Evolutionary conservation across 2,329 filamentous ascomycete genomes (phyloP).

Genomic region (Colletotrichum ledebouriae): DNA sequence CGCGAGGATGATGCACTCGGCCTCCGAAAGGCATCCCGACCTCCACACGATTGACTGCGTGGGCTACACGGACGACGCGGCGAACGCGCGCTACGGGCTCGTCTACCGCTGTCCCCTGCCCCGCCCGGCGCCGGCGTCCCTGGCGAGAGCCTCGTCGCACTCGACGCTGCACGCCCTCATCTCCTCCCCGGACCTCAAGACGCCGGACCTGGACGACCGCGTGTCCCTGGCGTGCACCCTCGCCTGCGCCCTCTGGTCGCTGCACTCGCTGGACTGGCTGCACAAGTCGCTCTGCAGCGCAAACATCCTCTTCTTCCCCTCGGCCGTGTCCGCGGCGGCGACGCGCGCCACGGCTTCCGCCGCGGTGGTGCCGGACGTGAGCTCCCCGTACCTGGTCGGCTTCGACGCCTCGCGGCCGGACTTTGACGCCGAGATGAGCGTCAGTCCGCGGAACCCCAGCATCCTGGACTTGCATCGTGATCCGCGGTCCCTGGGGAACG

Average conservation of each 20-base stretch:
- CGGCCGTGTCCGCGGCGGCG: constrained; percentile 52
- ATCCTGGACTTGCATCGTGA: constrained; percentile 62
- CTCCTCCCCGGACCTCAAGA: constrained; percentile 52
- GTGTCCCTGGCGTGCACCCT: constrained; percentile 58
- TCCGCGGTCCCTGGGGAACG: constrained; percentile 50
- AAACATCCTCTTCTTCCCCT: constrained; percentile 67
- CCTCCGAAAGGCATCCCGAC: constrained; percentile 59
- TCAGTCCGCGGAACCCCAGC: constrained; percentile 57
- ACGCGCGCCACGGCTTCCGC: constrained; percentile 53
- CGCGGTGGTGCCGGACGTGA: constrained; percentile 49
- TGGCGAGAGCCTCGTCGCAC: constrained; percentile 54
- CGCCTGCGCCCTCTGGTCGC: constrained; percentile 60
- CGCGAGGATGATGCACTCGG: constrained; percentile 61
- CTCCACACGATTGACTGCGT: constrained; percentile 62
- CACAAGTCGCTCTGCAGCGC: constrained; percentile 69
- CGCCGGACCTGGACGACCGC: constrained; percentile 60
- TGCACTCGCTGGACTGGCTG: constrained; percentile 68
- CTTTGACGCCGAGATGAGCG: constrained; percentile 62
- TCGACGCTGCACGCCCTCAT: constrained; percentile 49
- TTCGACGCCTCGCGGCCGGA: constrained; percentile 69
- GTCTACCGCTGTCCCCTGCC: no score
- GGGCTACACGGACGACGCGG: constrained; percentile 52
- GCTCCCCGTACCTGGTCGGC: constrained; percentile 51
- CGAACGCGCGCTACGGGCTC: no score
- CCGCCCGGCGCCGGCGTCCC: constrained; percentile 48